Conservation (phyloP, 345 rosid genomes). For the Citrus maxima region DNA sequence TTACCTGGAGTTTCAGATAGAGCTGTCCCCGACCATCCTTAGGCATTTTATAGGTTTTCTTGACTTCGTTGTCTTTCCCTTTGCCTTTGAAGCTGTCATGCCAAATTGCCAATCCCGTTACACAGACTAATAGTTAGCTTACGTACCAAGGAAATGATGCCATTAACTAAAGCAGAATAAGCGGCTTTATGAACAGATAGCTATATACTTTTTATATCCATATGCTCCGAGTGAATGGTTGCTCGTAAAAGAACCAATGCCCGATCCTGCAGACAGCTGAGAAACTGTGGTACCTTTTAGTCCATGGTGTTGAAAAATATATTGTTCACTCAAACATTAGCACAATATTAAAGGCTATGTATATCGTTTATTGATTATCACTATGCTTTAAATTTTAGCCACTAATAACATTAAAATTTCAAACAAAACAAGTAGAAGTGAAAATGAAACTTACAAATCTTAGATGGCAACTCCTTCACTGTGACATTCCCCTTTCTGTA, state of each 20-base stretch:
- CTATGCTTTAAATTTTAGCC: neutral
- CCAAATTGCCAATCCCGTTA: constrained; percentile 1
- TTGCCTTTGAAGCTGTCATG: neutral
- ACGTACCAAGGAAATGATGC: neutral
- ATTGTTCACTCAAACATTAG: neutral
- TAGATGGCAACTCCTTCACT: neutral
- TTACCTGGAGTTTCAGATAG: constrained; percentile 17
- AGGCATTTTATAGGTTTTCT: neutral
- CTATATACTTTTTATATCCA: neutral
- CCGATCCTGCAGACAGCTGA: neutral
- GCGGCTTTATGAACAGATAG: neutral
- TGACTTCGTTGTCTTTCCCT: neutral
- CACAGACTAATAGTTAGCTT: constrained; percentile 10
- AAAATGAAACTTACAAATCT: constrained; percentile 14
- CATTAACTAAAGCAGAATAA: neutral
- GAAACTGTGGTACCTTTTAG: neutral
- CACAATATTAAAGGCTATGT: too few relatives aligned
- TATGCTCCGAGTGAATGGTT: neutral
- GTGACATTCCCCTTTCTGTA: constrained; percentile 17
- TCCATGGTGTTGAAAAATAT: neutral
- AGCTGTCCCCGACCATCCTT: neutral
- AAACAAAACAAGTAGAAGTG: neutral
- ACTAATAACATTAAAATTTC: neutral
- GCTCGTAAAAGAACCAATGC: neutral
- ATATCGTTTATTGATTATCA: neutral